Conservation (phyloP, 495 filamentous ascomycete genomes). For the Daldinia caldariorum region DNA sequence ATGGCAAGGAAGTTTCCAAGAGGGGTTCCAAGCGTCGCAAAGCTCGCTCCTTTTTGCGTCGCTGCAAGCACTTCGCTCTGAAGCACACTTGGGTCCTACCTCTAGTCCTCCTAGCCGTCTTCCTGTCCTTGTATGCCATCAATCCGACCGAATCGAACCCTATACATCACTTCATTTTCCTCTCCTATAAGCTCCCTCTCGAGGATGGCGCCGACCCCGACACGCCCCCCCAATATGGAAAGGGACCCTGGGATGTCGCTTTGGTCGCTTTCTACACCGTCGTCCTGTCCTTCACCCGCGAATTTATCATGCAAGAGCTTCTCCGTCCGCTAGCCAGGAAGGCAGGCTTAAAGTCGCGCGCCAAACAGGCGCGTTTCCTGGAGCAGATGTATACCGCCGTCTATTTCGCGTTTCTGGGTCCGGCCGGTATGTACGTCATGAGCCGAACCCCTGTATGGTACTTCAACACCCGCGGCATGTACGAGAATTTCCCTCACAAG, state of each 20-base stretch:
- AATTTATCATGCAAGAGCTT: slow-evolving; percentile 95
- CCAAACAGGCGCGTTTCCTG: slow-evolving; percentile 93
- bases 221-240: slow-evolving; percentile 81
- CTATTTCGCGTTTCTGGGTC: slow-evolving; percentile 88
- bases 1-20: slow-evolving; percentile 44
- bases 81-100: slow-evolving; percentile 83
- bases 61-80: slow-evolving; percentile 71
- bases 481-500: slow-evolving; percentile 87
- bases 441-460: slow-evolving; percentile 92
- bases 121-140: slow-evolving; percentile 74
- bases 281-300: slow-evolving; percentile 90
- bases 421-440: slow-evolving; percentile 93
- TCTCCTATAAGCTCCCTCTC: slow-evolving; percentile 81
- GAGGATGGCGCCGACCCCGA: slow-evolving; percentile 58
- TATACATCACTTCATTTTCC: slow-evolving; percentile 86
- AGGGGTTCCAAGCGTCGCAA: slow-evolving; percentile 65
- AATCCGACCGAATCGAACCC: slow-evolving; percentile 86
- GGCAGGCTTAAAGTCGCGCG: slow-evolving; percentile 74
- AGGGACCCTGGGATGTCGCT: slow-evolving; percentile 82
- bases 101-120: slow-evolving; percentile 62
- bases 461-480: slow-evolving; percentile 92
- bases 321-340: slow-evolving; percentile 80
- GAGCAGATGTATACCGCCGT: slow-evolving; percentile 98
- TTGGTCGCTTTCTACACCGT: slow-evolving; percentile 93
- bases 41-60: slow-evolving; percentile 69